These are phyloP conservation scores for Trichosporon sp. DNA, from an alignment of 1,284 basidiomycete genomes.

Conservation along the genomic window DNA sequence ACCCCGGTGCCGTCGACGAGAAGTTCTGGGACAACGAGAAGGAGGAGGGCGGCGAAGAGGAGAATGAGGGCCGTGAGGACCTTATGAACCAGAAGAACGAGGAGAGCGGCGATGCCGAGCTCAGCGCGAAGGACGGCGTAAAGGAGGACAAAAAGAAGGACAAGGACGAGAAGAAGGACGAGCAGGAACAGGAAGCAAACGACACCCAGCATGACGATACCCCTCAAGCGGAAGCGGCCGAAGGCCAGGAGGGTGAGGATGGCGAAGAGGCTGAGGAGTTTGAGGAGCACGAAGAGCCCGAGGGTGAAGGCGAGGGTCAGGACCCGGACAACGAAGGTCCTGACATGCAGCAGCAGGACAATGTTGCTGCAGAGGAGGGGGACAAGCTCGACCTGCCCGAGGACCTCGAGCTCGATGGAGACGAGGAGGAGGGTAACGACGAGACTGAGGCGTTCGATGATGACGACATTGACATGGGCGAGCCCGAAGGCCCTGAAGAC, in stretches of 20 bases:
- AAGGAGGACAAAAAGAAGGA: conserved; percentile 41
- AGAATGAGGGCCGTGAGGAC: conserved; percentile 41
- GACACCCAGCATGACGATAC: conserved; percentile 29
- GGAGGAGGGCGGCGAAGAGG: conserved; percentile 48
- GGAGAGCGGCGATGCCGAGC: conserved; percentile 56
- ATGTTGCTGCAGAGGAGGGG: conserved; percentile 65
- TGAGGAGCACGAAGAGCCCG: conserved; percentile 40
- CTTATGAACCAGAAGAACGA: conserved; percentile 47
- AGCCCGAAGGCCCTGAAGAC: conserved; percentile 32
- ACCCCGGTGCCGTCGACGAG: conserved; percentile 85
- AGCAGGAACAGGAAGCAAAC: conserved; percentile 39
- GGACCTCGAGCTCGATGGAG: conserved; percentile 61
- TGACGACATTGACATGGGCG: conserved; percentile 21
- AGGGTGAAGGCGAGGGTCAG: conserved; percentile 47
- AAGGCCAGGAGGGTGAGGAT: conserved; percentile 28
- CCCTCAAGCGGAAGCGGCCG: conserved; percentile 27
- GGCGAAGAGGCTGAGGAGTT: conserved; percentile 27
- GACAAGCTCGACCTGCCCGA: conserved; percentile 78
- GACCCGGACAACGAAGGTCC: conserved; percentile 32
- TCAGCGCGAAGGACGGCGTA: conserved; percentile 65
- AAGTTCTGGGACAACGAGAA: conserved; percentile 91
- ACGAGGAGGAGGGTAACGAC: conserved; percentile 49
- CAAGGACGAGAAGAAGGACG: conserved; percentile 41
- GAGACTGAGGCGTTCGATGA: conserved; percentile 31
- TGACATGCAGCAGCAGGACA: conserved; percentile 49